These are phyloP conservation scores for Mycena epipterygia DNA, from an alignment of 768 basidiomycete species.

Conservation along the genomic window DNA sequence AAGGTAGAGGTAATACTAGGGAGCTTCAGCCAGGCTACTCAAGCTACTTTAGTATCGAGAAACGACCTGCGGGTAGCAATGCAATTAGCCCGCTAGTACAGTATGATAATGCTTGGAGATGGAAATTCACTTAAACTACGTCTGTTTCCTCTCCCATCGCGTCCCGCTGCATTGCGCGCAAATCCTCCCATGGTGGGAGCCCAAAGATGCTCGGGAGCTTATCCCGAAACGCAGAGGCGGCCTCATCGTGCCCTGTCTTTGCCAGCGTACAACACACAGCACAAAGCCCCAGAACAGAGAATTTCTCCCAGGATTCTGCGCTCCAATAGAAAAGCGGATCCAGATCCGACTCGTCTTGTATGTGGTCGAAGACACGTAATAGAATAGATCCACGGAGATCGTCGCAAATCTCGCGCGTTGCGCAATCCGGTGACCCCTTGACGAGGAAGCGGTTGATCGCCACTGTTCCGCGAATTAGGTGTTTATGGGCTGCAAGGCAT, in stretches of 20 bases:
- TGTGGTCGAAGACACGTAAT: neutral
- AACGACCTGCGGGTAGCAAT: no score
- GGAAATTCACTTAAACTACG: no score
- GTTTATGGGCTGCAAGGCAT: neutral
- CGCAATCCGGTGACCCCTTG: neutral
- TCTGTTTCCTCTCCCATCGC: neutral
- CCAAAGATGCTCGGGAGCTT: constrained; percentile 4
- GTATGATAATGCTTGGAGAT: no score
- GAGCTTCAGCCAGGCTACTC: no score
- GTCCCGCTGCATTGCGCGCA: neutral
- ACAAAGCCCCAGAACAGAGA: neutral
- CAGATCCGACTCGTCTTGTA: neutral
- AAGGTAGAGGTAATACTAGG: no score
- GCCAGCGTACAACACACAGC: neutral
- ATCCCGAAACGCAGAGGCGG: neutral
- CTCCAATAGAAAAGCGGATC: neutral
- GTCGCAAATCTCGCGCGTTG: neutral
- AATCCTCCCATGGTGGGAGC: constrained; percentile 6
- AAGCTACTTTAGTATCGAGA: no score
- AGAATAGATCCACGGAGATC: neutral
- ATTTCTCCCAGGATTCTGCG: neutral
- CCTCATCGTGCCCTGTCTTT: neutral
- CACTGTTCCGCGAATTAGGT: neutral
- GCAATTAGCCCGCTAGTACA: no score
- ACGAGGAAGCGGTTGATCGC: neutral